Evolutionary conservation across 192 early-diverging fungal species (phyloP).

Genomic region (Entomortierella parvispora): DNA sequence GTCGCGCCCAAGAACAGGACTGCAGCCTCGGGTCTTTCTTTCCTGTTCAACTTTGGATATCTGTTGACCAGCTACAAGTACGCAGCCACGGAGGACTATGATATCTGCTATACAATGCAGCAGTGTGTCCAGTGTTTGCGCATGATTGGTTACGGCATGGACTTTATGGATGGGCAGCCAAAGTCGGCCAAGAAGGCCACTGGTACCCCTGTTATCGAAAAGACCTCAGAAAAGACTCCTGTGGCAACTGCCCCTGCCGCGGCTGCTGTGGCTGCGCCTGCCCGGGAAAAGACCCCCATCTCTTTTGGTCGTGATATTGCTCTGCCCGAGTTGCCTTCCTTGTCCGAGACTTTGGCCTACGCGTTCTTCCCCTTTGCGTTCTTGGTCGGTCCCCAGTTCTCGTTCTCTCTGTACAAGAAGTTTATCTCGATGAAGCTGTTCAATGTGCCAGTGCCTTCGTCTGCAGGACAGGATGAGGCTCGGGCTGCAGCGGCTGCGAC

Average conservation of each 20-base stretch:
- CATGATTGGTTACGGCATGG: conserved; percentile 71
- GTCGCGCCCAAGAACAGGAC: conserved; percentile 52
- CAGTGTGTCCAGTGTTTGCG: conserved; percentile 72
- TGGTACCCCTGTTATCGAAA: background rate
- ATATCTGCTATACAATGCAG: conserved; percentile 70
- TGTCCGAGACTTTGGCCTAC: conserved; percentile 60
- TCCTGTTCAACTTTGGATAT: conserved; percentile 63
- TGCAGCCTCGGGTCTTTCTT: conserved; percentile 42
- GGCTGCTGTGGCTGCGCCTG: background rate
- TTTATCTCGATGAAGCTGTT: conserved; percentile 58
- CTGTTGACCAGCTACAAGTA: conserved; percentile 60
- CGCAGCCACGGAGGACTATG: conserved; percentile 60
- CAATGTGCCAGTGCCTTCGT: conserved; percentile 34
- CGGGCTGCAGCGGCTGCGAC: conserved; percentile 31
- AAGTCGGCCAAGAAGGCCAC: conserved; percentile 13
- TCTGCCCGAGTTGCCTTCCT: conserved; percentile 53
- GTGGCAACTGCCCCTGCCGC: background rate
- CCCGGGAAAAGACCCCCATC: conserved; percentile 49
- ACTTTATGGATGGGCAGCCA: conserved; percentile 65
- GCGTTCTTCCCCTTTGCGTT: conserved; percentile 67
- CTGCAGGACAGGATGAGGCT: conserved; percentile 41
- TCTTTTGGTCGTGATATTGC: conserved; percentile 61
- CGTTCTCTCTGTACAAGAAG: conserved; percentile 63
- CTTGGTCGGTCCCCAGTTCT: conserved; percentile 72
- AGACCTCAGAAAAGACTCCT: background rate